Base-by-base conservation (phyloP, 306 rosid species). In the Macrotyloma uniflorum region DNA sequence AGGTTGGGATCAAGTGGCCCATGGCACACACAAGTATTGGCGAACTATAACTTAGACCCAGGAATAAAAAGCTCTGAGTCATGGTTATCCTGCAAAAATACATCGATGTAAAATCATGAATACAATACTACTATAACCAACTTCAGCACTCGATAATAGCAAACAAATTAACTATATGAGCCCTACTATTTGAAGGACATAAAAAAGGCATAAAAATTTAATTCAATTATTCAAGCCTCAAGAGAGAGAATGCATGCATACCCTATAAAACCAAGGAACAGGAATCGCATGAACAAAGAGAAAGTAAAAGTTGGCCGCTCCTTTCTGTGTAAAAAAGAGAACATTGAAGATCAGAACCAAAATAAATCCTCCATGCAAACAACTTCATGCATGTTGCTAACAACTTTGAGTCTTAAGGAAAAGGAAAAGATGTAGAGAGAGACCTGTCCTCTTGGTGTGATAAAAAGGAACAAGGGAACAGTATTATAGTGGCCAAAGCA, bases 241-340 rank as follows among this genome's bases (percentile, higher is more conserved):
- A 14, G 4, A 51, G 24, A 50, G 57, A 51, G 19, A 14, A 15
- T 4, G 15, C 20, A 63, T 57, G 26, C 5, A 23, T 77, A 93
- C 97, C 96, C 98, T 20, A 84, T 88, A n/a, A 94, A 79, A 63
- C 96, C 94, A 59, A 94, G 69, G 38, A 90, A 67, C 93, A 90
- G 78, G 85, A 91, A 76, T 40, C 91, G 72, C 76, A 82, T 35
- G 61, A 94, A 83, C 79, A 90, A 83, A 79, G 86, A 64, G 38
- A 84, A 80, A 79, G 85, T 86, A 77, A 90, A 85, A 78, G 86
- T 8, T 78, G 90, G 80, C 50, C 26, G 59, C 77, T 87, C 84
- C 74, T 66, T 77, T 80, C 88, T 88, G 89, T 83, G 76, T 63
- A 77, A 70, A 49, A 11, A 54, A 32, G n/a, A 70, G 26, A 23